Conservation (phyloP, 1,284 basidiomycete genomes). For the Ustilago xerochloae region DNA sequence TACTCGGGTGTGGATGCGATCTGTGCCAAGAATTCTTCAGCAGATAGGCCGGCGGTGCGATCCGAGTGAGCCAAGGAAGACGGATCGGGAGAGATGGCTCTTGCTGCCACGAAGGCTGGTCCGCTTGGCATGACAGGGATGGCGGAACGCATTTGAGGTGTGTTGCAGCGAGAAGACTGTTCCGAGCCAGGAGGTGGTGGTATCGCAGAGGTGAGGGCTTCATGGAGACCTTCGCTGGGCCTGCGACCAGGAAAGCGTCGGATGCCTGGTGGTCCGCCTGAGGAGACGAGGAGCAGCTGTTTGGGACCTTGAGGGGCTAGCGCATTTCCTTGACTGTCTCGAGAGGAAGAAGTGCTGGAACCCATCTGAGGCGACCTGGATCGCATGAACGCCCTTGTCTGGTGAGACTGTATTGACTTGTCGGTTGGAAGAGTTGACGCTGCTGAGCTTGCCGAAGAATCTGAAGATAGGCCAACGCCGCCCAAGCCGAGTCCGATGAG, state of each 20-base stretch:
- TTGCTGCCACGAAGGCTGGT: conserved; percentile 25
- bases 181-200: conserved; percentile 8
- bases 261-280: conserved; percentile 28
- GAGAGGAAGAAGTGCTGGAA: neutral
- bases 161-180: conserved; percentile 25
- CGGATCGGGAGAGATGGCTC: conserved; percentile 18
- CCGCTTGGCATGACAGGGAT: conserved; percentile 44
- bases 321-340: neutral
- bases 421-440: conserved; percentile 2
- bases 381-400: neutral
- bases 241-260: conserved; percentile 32
- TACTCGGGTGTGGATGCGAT: conserved; percentile 37
- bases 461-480: conserved; percentile 10
- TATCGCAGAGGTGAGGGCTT: conserved; percentile 8
- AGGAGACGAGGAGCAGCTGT: conserved; percentile 33
- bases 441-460: neutral
- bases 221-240: conserved; percentile 23
- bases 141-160: conserved; percentile 33
- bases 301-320: conserved; percentile 22
- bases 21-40: conserved; percentile 39
- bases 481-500: conserved; percentile 32
- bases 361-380: conserved; percentile 22
- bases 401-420: conserved; percentile 8
- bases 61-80: neutral
- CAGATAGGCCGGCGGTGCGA: conserved; percentile 11